Conservation (phyloP, 495 filamentous ascomycete genomes). For the Aspergillus panamensis region DNA sequence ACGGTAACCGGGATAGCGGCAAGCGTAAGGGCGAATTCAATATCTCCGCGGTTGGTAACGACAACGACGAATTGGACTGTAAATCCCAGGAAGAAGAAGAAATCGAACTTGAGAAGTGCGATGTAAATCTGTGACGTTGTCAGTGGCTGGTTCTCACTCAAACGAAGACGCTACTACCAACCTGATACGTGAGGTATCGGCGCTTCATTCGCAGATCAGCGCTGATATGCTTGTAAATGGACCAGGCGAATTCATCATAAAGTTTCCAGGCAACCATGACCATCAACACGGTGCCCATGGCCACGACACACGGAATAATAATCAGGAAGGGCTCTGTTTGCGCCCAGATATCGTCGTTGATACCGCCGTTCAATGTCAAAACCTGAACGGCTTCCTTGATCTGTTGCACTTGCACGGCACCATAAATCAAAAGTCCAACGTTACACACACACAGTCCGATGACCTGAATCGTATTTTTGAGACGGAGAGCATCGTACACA, state of each 20-base stretch:
- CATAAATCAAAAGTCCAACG: conserved; percentile 83
- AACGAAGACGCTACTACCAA: conserved; percentile 36
- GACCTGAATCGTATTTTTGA: conserved; percentile 98
- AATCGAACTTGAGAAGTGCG: conserved; percentile 95
- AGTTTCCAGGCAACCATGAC: conserved; percentile 83
- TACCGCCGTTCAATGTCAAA: conserved; percentile 36
- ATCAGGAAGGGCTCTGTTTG: conserved; percentile 71
- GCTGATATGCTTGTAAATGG: conserved; percentile 98
- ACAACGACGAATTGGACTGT: conserved; percentile 96
- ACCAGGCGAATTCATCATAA: conserved; percentile 98
- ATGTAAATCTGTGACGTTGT: conserved; percentile 78
- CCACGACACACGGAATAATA: conserved; percentile 81
- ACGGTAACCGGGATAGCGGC: conserved; percentile 90
- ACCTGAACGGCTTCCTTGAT: conserved; percentile 64
- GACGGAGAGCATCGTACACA: conserved; percentile 85
- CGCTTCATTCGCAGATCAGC: conserved; percentile 96
- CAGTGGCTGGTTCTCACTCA: conserved; percentile 14
- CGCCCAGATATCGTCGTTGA: conserved; percentile 56
- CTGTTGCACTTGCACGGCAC: conserved; percentile 86
- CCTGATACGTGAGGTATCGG: conserved; percentile 93
- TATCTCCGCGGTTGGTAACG: conserved; percentile 61
- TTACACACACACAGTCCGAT: conserved; percentile 94
- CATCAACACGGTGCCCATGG: conserved; percentile 67
- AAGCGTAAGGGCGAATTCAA: conserved; percentile 82
- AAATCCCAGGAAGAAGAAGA: conserved; percentile 99